phyloP scores from a whole-genome alignment of 495 filamentous ascomycete genomes.

The Articulospora tetracladia region DNA sequence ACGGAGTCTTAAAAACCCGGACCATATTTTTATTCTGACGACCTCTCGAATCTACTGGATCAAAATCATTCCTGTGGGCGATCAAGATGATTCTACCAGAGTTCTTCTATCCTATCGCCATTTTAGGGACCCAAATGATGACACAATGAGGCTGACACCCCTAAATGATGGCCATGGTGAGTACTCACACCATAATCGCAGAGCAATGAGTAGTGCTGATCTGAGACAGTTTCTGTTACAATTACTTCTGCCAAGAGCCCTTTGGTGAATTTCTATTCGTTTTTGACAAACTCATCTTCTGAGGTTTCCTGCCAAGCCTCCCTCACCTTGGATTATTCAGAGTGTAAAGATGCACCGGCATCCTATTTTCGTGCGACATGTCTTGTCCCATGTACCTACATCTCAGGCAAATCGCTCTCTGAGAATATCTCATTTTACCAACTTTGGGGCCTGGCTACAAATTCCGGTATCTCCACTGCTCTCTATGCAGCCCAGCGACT shows the following conservation, averaged over 20 bases:
- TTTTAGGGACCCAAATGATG: slow-evolving; percentile 36
- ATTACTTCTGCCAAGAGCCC: slow-evolving; percentile 13
- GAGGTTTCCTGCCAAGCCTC: slow-evolving; percentile 9
- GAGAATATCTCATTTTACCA: slow-evolving; percentile 25
- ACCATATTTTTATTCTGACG: slow-evolving; percentile 55
- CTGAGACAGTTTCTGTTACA: slow-evolving; percentile 14
- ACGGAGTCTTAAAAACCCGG: slow-evolving; percentile 38
- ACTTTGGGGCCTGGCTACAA: slow-evolving; percentile 18
- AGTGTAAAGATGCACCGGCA: background rate
- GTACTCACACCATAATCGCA: background rate
- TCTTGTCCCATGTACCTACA: slow-evolving; percentile 10
- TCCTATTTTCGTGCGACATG: slow-evolving; percentile 1
- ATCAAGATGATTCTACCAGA: slow-evolving; percentile 1
- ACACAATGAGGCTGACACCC: slow-evolving; percentile 29
- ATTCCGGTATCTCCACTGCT: slow-evolving; percentile 21
- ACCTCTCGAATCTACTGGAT: slow-evolving; percentile 37
- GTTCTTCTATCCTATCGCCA: slow-evolving; percentile 38
- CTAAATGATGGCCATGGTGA: slow-evolving; percentile 15
- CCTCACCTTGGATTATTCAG: background rate
- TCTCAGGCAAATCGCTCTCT: slow-evolving; percentile 1
- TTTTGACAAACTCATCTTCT: background rate
- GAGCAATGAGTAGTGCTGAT: slow-evolving; percentile 13
- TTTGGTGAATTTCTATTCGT: slow-evolving; percentile 23
- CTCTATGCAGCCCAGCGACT: slow-evolving; percentile 4
- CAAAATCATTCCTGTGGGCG: slow-evolving; percentile 23